Evolutionary conservation across 129 eudicot genomes (phyloP), one percentile per base, ranked within the genome.

Genomic region (Helianthus tuberosus): DNA sequence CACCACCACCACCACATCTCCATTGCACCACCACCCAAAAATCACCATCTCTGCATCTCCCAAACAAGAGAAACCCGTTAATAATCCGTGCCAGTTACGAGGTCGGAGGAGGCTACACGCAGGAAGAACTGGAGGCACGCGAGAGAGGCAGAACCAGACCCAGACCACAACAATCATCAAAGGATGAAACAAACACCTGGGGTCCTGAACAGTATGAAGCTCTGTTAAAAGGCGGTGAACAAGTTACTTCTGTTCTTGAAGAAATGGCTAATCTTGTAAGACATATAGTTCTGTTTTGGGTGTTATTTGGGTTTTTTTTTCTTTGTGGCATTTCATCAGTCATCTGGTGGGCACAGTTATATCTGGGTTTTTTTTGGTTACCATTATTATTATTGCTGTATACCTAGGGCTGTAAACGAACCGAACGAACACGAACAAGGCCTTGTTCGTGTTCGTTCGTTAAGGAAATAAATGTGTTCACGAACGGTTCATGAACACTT

Each of bases 251-350:
- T 71, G 97, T 94, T 83, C 96, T 94, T 38, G 82, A 94, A 84
- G 98, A 94, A 67, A 90, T 94, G 93, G 89, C 80, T 47, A 90
- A 87, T 52, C 91, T 94, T 79, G 98, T 93, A 86, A 90, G 86
- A 43, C 8, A 78, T 36, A 43, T 58, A 41, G 7, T 46, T 59
- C 12, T 16, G 10, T 29, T 47, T 59, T 60, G 5, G 46, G 5
- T 25, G 48, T 11, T 57, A n/a, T 49, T 0, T 15, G 50, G 4
- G 0, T 66, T 12, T 54, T 3, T 0, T 73, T 3, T 0, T 73
- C 61, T 47, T 39, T 67, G 64, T 15, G 83, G 79, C 79, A 67
- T 73, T 67, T 80, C 54, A 66, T 80, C 66, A 74, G 61, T 49
- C 76, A 59, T 63, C 76, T 74, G 79, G 80, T 48, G 48, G 80